A percentile compares a stretch with the other conserved stretches of the same genome.
These are phyloP conservation scores for Gossypium sturtianum DNA, from an alignment of 345 rosid genomes.

Conservation along the genomic window DNA sequence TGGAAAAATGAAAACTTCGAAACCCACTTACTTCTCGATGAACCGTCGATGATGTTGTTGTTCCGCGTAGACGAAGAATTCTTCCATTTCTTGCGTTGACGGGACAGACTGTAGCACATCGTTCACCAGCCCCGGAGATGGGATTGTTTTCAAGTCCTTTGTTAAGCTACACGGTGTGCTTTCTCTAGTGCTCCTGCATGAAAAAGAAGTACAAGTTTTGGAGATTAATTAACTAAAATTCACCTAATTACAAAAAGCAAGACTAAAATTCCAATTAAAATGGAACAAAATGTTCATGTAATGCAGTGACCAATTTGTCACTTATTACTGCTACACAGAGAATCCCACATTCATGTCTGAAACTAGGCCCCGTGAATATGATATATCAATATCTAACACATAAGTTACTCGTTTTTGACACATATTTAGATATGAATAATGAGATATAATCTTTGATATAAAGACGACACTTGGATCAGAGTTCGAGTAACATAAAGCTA, in stretches of 20 bases:
- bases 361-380: slow-evolving; percentile 13
- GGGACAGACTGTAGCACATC: neutral
- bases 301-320: neutral
- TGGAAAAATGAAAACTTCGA: neutral
- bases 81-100: slow-evolving; percentile 47
- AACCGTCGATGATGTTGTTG: slow-evolving; percentile 46
- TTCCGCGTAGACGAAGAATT: slow-evolving; percentile 60
- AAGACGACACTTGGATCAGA: no score
- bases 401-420: no score
- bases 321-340: slow-evolving; percentile 8
- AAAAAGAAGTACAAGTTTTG: neutral
- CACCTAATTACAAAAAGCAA: neutral
- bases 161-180: slow-evolving; percentile 43
- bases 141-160: slow-evolving; percentile 29
- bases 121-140: slow-evolving; percentile 33
- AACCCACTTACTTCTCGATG: slow-evolving; percentile 45
- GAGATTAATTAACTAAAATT: neutral
- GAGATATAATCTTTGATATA: no score
- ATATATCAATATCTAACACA: slow-evolving; percentile 8
- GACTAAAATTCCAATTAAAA: neutral
- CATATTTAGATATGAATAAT: no score
- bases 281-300: neutral
- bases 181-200: slow-evolving; percentile 49
- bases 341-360: slow-evolving; percentile 13
- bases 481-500: neutral